These are phyloP conservation scores for Chrysoporthe puriensis DNA, from an alignment of 2,329 filamentous ascomycete genomes.

Conservation along the genomic window DNA sequence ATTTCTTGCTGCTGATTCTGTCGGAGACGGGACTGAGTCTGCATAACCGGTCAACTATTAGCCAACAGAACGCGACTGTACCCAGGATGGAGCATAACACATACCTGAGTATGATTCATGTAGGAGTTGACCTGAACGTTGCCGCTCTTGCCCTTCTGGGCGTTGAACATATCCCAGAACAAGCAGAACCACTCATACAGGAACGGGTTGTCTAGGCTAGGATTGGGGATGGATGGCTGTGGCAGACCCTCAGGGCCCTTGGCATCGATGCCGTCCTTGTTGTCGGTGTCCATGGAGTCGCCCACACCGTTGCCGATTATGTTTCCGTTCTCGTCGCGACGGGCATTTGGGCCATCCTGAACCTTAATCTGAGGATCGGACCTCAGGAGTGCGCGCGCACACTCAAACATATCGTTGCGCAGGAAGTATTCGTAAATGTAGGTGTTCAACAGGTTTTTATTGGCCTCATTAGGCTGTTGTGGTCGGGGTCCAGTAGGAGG, in stretches of 20 bases:
- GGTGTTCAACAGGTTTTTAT: conserved; percentile 71
- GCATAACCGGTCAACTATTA: conserved; percentile 30
- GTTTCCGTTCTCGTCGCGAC: conserved; percentile 70
- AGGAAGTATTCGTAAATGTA: conserved; percentile 94
- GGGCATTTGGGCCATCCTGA: conserved; percentile 71
- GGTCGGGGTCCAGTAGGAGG: conserved; percentile 41
- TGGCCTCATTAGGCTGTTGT: conserved; percentile 49
- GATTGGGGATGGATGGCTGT: conserved; percentile 68
- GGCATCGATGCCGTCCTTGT: conserved; percentile 73
- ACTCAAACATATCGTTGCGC: conserved; percentile 80
- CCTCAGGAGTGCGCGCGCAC: conserved; percentile 74
- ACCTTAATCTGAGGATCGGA: conserved; percentile 69
- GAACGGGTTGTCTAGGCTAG: conserved; percentile 74
- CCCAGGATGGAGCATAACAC: conserved; percentile 33
- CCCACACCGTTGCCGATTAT: conserved; percentile 68
- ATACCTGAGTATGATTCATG: conserved; percentile 81
- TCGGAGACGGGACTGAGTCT: conserved; percentile 72
- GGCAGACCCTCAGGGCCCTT: conserved; percentile 84
- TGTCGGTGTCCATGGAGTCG: conserved; percentile 81
- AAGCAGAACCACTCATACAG: conserved; percentile 97
- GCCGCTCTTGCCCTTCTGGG: conserved; percentile 72
- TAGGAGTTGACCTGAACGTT: conserved; percentile 73
- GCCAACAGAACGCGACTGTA: conserved; percentile 29
- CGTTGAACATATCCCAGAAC: conserved; percentile 95
- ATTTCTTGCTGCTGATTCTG: conserved; percentile 79